Evolutionary conservation across 2,329 filamentous ascomycete genomes (phyloP).

Genomic region (Alternaria atra): DNA sequence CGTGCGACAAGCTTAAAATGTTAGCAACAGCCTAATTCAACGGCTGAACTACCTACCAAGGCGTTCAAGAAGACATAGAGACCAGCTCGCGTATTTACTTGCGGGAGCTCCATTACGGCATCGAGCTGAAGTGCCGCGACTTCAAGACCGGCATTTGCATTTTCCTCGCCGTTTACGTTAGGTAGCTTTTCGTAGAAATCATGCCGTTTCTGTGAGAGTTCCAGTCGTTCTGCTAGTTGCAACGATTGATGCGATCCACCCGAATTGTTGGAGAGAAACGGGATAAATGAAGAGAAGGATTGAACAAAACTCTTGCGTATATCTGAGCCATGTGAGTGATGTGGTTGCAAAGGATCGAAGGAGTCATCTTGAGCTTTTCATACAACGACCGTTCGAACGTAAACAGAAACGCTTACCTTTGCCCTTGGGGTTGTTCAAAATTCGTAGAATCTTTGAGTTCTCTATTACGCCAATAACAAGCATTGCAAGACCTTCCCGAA

Average conservation of each 20-base stretch:
- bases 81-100: constrained; percentile 79
- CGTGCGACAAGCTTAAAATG: constrained; percentile 75
- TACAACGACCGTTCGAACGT: background rate
- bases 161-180: constrained; percentile 54
- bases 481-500: constrained; percentile 70
- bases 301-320: constrained; percentile 44
- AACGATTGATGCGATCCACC: constrained; percentile 61
- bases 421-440: constrained; percentile 62
- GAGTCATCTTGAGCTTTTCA: background rate
- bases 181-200: constrained; percentile 56
- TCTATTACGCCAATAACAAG: constrained; percentile 70
- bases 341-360: background rate
- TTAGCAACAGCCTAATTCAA: constrained; percentile 42
- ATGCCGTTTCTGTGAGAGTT: constrained; percentile 52
- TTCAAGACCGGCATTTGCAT: constrained; percentile 51
- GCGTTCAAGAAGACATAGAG: constrained; percentile 88
- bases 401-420: constrained; percentile 57
- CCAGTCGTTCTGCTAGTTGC: constrained; percentile 53
- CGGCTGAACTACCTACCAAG: constrained; percentile 63
- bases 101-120: constrained; percentile 70
- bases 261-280: constrained; percentile 65
- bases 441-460: constrained; percentile 63
- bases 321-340: constrained; percentile 29
- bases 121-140: constrained; percentile 62
- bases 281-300: constrained; percentile 45